Conservation (phyloP, 2,329 filamentous ascomycete genomes). For the Ploettnerulaceae sp. region DNA sequence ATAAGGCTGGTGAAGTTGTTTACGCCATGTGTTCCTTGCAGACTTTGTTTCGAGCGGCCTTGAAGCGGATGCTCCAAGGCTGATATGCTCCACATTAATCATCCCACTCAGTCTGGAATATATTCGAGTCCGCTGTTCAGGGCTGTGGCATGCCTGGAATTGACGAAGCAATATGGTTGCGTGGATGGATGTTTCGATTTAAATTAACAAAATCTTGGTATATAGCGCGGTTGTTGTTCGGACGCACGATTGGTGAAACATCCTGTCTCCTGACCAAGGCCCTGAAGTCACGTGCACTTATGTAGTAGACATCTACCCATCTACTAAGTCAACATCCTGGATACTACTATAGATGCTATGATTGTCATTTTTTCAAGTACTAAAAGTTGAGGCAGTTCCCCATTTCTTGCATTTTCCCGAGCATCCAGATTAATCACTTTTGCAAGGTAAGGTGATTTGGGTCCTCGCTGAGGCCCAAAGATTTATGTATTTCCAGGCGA, state of each 20-base stretch:
- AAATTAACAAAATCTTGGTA: constrained; percentile 1
- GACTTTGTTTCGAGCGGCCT: background rate
- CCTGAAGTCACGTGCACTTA: too few relatives aligned
- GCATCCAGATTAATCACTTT: too few relatives aligned
- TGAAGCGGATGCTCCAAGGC: background rate
- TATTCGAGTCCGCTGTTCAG: constrained; percentile 1
- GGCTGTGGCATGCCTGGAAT: background rate
- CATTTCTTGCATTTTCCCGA: too few relatives aligned
- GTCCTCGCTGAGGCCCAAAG: too few relatives aligned
- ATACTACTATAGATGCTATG: too few relatives aligned
- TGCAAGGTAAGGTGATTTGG: too few relatives aligned
- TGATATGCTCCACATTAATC: background rate
- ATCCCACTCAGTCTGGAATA: constrained; percentile 6
- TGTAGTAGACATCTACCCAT: too few relatives aligned
- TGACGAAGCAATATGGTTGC: background rate
- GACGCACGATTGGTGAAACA: background rate
- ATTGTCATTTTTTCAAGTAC: too few relatives aligned
- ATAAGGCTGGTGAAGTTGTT: background rate
- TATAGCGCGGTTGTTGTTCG: background rate
- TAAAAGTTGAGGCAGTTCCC: too few relatives aligned
- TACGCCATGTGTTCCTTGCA: background rate
- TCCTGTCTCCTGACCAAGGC: background rate
- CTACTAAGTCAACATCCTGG: too few relatives aligned
- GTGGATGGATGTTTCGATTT: constrained; percentile 2
- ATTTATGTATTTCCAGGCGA: too few relatives aligned